A percentile compares a stretch with the other conserved stretches of the same genome.
These are phyloP conservation scores for Chaetomium fimeti DNA, from an alignment of 495 filamentous ascomycete species.

Conservation along the genomic window DNA sequence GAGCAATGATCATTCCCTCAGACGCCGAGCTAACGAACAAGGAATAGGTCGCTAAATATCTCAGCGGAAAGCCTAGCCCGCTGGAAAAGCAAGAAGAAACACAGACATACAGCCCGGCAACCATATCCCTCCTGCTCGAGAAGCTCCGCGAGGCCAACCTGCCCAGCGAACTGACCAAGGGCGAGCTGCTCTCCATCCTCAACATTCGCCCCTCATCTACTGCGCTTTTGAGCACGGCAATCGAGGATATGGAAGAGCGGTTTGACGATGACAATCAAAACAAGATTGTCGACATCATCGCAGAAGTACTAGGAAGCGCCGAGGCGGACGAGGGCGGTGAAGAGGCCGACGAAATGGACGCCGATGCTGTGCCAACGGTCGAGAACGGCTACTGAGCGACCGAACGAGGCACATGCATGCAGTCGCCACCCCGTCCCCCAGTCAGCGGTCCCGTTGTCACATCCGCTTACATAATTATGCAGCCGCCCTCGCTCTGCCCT, in stretches of 20 bases:
- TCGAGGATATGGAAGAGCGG: slow-evolving; percentile 49
- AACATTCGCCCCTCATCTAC: slow-evolving; percentile 44
- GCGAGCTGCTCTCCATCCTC: slow-evolving; percentile 46
- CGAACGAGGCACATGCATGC: neutral
- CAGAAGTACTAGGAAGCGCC: slow-evolving; percentile 42
- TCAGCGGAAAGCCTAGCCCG: slow-evolving; percentile 42
- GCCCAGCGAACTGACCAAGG: slow-evolving; percentile 45
- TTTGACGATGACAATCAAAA: slow-evolving; percentile 45
- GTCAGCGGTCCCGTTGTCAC: neutral
- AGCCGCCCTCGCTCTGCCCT: slow-evolving; percentile 48
- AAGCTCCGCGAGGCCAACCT: slow-evolving; percentile 35
- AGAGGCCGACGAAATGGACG: slow-evolving; percentile 27
- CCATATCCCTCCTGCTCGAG: slow-evolving; percentile 39
- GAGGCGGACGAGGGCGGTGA: slow-evolving; percentile 26
- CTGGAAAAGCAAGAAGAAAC: slow-evolving; percentile 46
- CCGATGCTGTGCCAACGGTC: slow-evolving; percentile 32
- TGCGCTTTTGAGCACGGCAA: slow-evolving; percentile 40
- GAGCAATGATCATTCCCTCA: too few relatives aligned
- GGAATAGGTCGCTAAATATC: slow-evolving; percentile 40
- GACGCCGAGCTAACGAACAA: neutral
- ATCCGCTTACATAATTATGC: slow-evolving; percentile 36
- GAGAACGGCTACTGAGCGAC: slow-evolving; percentile 33
- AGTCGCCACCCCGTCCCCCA: neutral
- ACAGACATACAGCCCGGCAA: slow-evolving; percentile 34
- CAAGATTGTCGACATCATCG: slow-evolving; percentile 44